Evolutionary conservation across 2,329 filamentous ascomycete species (phyloP).

Genomic region (Pyricularia grisea): DNA sequence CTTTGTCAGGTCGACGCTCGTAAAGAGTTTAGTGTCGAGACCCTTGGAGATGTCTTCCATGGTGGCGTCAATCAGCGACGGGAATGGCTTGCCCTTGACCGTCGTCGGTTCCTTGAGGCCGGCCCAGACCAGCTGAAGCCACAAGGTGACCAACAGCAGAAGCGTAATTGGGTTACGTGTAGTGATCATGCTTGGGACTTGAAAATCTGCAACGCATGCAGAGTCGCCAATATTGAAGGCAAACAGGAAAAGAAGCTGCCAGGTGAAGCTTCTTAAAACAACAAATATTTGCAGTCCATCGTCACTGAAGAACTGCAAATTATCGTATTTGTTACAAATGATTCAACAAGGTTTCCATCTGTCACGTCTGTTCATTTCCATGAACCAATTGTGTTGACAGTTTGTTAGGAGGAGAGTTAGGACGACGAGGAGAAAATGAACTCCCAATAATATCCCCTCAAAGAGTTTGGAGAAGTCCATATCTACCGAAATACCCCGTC

Average conservation of each 20-base stretch:
- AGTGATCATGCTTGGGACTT: background rate
- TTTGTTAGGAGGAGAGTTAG: too few relatives aligned
- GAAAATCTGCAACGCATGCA: background rate
- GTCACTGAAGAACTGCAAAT: too few relatives aligned
- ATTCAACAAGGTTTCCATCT: too few relatives aligned
- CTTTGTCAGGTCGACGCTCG: constrained; percentile 25
- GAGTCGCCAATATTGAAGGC: background rate
- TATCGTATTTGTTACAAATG: too few relatives aligned
- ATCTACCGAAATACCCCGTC: too few relatives aligned
- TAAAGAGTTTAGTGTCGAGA: constrained; percentile 21
- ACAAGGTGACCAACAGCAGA: background rate
- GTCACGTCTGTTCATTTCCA: too few relatives aligned
- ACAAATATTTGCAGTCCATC: background rate
- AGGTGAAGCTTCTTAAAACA: background rate
- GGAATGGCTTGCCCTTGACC: constrained; percentile 15
- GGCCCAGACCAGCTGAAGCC: background rate
- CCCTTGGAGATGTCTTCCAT: constrained; percentile 22
- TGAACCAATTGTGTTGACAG: too few relatives aligned
- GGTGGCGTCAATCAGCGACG: constrained; percentile 21
- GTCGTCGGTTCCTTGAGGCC: background rate
- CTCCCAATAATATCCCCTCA: too few relatives aligned
- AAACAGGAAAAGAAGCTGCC: background rate
- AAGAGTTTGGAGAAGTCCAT: too few relatives aligned
- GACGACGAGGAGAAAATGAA: too few relatives aligned
- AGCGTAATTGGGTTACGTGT: background rate